phyloP scores from a whole-genome alignment of 2,329 filamentous ascomycete genomes.

The Pseudocercospora pini-densiflorae region DNA sequence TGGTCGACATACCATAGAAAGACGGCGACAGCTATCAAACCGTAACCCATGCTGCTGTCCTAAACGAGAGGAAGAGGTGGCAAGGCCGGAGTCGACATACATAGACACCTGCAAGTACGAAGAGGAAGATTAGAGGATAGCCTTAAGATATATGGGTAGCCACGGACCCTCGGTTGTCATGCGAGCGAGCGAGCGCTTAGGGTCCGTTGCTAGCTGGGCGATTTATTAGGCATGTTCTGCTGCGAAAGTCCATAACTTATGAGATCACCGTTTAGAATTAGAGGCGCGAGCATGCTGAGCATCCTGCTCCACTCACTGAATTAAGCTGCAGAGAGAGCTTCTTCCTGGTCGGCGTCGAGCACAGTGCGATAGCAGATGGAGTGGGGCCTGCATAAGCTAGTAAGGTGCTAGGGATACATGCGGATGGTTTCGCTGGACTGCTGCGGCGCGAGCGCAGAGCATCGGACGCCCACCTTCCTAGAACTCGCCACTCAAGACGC shows the following conservation, averaged over 20 bases:
- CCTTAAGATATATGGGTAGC: slow-evolving; percentile 37
- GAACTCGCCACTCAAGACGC: background rate
- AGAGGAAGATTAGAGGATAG: slow-evolving; percentile 34
- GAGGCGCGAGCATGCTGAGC: slow-evolving; percentile 31
- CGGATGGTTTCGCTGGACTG: slow-evolving; percentile 7
- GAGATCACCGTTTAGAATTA: slow-evolving; percentile 35
- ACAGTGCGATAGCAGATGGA: background rate
- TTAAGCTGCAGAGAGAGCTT: slow-evolving; percentile 34
- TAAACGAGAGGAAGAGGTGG: slow-evolving; percentile 39
- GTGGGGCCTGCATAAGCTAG: slow-evolving; percentile 6
- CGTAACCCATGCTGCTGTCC: slow-evolving; percentile 41
- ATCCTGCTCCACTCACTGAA: slow-evolving; percentile 24
- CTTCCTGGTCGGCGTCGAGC: slow-evolving; percentile 22
- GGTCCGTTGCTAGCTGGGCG: slow-evolving; percentile 33
- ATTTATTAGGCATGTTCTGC: slow-evolving; percentile 29
- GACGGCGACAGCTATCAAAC: slow-evolving; percentile 37
- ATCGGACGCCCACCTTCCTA: background rate
- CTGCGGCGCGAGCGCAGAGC: slow-evolving; percentile 5
- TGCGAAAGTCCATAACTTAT: slow-evolving; percentile 32
- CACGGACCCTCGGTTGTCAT: slow-evolving; percentile 39
- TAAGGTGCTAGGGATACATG: slow-evolving; percentile 1
- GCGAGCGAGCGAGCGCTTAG: slow-evolving; percentile 35
- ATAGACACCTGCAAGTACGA: slow-evolving; percentile 30
- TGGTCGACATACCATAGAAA: slow-evolving; percentile 38
- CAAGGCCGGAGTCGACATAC: slow-evolving; percentile 36